Percentiles rank a stretch among this genome's conserved stretches.
Evolutionary conservation across 371 early-diverging fungal genomes (phyloP).

Genomic region (Circinella minor): DNA sequence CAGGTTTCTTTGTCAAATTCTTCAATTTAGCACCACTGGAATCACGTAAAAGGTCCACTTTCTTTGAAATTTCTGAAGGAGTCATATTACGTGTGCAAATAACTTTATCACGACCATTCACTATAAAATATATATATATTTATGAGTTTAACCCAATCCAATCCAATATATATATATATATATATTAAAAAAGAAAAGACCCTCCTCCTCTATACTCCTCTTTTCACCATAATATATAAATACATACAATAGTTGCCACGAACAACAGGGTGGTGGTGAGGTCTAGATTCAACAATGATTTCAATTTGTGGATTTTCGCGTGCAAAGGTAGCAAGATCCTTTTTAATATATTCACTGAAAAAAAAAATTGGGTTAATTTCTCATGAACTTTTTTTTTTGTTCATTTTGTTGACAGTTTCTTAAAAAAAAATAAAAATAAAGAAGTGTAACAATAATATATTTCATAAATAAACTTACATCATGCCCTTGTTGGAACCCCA

Average conservation of each 20-base stretch:
- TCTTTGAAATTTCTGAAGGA: slow-evolving; percentile 63
- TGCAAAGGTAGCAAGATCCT: slow-evolving; percentile 69
- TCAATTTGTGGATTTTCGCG: slow-evolving; percentile 81
- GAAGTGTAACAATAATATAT: neutral
- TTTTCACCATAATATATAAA: too few species aligned
- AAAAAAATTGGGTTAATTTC: neutral
- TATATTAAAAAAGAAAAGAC: too few species aligned
- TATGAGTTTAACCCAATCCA: neutral
- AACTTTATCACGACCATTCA: slow-evolving; percentile 76
- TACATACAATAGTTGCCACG: slow-evolving; percentile 78
- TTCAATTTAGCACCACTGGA: slow-evolving; percentile 70
- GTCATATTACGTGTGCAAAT: slow-evolving; percentile 74
- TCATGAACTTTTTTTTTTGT: neutral
- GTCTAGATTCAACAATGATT: slow-evolving; percentile 78
- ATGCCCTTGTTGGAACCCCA: slow-evolving; percentile 84
- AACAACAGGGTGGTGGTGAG: slow-evolving; percentile 78
- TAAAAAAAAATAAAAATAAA: neutral
- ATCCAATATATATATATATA: too few species aligned
- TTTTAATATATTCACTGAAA: slow-evolving; percentile 72
- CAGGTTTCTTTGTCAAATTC: slow-evolving; percentile 72
- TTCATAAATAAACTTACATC: slow-evolving; percentile 55
- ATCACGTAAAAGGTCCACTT: slow-evolving; percentile 68
- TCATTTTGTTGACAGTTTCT: neutral
- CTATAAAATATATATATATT: slow-evolving; percentile 29
- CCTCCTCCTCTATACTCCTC: neutral